Conservation (phyloP, 192 early-diverging fungal genomes). For the Paraglomus brasilianum region DNA sequence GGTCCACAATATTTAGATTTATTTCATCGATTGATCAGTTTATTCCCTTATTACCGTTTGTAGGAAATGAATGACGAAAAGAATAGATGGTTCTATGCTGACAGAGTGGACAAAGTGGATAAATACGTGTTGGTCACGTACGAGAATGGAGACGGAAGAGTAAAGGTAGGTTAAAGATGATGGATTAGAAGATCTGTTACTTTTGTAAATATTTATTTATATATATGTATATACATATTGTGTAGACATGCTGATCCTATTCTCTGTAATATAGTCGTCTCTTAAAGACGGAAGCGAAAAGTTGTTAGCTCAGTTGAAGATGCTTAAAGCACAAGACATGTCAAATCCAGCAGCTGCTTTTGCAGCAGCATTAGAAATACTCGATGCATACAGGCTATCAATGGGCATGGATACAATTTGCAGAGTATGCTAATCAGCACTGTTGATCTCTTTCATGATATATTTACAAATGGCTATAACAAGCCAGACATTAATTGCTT, state of each 20-base stretch:
- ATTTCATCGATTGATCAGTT: neutral
- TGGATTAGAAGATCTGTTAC: neutral
- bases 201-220: neutral
- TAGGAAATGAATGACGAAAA: too few relatives aligned
- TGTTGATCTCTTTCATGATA: neutral
- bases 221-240: neutral
- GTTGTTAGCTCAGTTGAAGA: constrained; percentile 62
- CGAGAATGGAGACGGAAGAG: constrained; percentile 42
- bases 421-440: constrained; percentile 34
- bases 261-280: constrained; percentile 37
- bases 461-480: neutral
- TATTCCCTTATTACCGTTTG: neutral
- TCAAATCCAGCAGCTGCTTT: constrained; percentile 68
- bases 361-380: constrained; percentile 65
- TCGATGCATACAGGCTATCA: constrained; percentile 61
- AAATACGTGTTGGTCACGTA: constrained; percentile 80
- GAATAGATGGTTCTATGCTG: constrained; percentile 36
- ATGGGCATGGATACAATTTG: constrained; percentile 69
- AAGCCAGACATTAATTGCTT: neutral
- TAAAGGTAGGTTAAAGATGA: constrained; percentile 47
- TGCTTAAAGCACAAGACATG: constrained; percentile 61
- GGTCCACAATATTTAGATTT: neutral
- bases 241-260: neutral
- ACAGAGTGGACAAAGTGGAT: constrained; percentile 54
- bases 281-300: constrained; percentile 50